These are phyloP conservation scores for Quercus agrifolia DNA, from an alignment of 306 rosid species.

Conservation along the genomic window DNA sequence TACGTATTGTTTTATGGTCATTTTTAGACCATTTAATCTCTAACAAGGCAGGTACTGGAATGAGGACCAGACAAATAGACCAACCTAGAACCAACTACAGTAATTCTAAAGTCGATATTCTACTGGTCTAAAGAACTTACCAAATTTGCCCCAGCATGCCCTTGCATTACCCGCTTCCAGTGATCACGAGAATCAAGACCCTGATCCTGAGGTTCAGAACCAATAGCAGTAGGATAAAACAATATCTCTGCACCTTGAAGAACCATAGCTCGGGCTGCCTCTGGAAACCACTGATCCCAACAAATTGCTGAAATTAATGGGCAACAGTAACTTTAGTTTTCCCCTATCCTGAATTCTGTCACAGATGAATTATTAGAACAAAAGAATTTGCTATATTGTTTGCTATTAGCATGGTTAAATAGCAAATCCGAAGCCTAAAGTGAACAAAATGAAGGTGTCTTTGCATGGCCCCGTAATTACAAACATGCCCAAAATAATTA, in stretches of 20 bases:
- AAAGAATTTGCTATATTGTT: neutral
- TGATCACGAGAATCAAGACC: conserved; percentile 85
- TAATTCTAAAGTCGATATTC: neutral
- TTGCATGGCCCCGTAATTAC: neutral
- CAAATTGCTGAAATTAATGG: conserved; percentile 69
- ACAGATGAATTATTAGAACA: conserved; percentile 11
- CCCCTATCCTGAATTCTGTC: neutral
- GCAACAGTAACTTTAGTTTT: conserved; percentile 15
- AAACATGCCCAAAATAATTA: neutral
- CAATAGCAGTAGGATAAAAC: conserved; percentile 96
- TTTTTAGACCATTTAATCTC: neutral
- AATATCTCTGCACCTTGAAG: conserved; percentile 98
- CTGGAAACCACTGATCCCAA: conserved; percentile 99
- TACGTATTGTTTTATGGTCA: neutral
- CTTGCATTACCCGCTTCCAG: conserved; percentile 97
- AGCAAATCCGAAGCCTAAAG: conserved; percentile 5
- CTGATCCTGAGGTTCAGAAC: conserved; percentile 88
- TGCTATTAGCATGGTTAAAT: neutral
- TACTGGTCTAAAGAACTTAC: conserved; percentile 37
- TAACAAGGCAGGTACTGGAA: neutral
- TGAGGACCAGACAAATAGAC: neutral
- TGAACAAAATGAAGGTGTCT: neutral
- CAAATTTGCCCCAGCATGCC: conserved; percentile 95
- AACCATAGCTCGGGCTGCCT: conserved; percentile 91
- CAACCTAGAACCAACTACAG: neutral